These are phyloP conservation scores for Populus hybrid DNA, from an alignment of 441 rosid genomes.

Conservation along the genomic window DNA sequence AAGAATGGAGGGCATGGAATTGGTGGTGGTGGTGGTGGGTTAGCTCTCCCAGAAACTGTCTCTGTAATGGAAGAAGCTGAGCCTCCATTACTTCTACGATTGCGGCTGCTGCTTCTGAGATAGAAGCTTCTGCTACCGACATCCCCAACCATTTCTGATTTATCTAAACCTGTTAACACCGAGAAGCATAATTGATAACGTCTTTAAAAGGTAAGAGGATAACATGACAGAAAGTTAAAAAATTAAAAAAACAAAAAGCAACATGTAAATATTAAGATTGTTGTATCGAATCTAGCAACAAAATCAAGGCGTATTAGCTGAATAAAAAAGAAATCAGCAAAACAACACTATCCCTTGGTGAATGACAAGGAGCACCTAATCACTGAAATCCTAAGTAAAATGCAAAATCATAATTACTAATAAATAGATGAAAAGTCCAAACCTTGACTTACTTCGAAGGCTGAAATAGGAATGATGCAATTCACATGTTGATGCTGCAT, in stretches of 20 bases:
- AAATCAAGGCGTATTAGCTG: neutral
- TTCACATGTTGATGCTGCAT: conserved; percentile 36
- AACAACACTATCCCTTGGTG: neutral
- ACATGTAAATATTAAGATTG: neutral
- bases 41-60: conserved; percentile 13
- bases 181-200: too few relatives aligned
- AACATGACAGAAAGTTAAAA: neutral
- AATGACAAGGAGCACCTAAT: neutral
- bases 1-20: conserved; percentile 32
- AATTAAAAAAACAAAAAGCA: neutral
- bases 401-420: neutral
- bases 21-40: conserved; percentile 31
- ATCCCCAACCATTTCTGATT: conserved; percentile 54
- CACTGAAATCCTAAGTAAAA: neutral
- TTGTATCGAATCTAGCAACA: neutral
- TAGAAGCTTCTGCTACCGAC: conserved; percentile 76
- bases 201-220: too few relatives aligned
- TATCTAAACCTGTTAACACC: conserved; percentile 56
- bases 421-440: neutral
- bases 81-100: conserved; percentile 19
- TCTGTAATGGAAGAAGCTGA: conserved; percentile 26
- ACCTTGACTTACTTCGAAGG: conserved; percentile 51
- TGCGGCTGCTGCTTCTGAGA: conserved; percentile 49
- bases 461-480: conserved; percentile 79
- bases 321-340: neutral